Evolutionary conservation across 768 basidiomycete genomes (phyloP), one percentile per base, ranked within the genome.

Genomic region (Hygrophoropsis aurantiaca): DNA sequence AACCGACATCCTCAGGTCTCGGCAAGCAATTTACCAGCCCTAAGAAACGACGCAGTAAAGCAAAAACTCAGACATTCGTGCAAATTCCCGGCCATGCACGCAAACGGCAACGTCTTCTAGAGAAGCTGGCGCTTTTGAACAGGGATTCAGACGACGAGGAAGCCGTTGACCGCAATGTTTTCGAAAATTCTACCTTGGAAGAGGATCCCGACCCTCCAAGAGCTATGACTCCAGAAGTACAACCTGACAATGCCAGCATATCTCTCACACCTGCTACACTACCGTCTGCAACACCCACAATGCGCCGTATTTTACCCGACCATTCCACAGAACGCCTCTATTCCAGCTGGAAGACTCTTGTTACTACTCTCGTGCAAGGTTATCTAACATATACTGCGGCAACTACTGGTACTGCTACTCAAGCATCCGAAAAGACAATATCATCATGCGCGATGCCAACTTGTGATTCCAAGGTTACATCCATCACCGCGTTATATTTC

Each of bases 21-120:
- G 58, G 61, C 1, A 18, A 41, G 3, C 51, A 52, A 23, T 64
- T 60, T 18, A 42, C 37, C 15, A 61, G 55, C 16, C 62, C 58
- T 1, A 44, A 39, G 19, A 58, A 55, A 30, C 46, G 38, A 9
- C 30, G 47, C 11, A 51, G 58, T 20, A 56, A 50, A 19, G 39
- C 33, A 4, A 53, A 59, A 36, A 49, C 42, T 8, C 47, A 44
- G 19, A 35, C 11, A 10, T 3, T 48, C 3, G 37, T 47, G 3
- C 16, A 44, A 16, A n/a, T 52, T 13, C 19, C 47, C 13, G 38
- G 47, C 8, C 36, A 18, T 20, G 16, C 24, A 18, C 5, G 46
- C 26, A 49, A 41, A 20, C 42, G 24, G 15, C 38, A 21, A 15
- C 44, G 19, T 15, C 34, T 46, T 23, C 33, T 26, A 13, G 30